A percentile compares a stretch with the other conserved stretches of the same genome.
phyloP scores from a whole-genome alignment of 257 asterid genomes.

The Mitragyna speciosa region DNA sequence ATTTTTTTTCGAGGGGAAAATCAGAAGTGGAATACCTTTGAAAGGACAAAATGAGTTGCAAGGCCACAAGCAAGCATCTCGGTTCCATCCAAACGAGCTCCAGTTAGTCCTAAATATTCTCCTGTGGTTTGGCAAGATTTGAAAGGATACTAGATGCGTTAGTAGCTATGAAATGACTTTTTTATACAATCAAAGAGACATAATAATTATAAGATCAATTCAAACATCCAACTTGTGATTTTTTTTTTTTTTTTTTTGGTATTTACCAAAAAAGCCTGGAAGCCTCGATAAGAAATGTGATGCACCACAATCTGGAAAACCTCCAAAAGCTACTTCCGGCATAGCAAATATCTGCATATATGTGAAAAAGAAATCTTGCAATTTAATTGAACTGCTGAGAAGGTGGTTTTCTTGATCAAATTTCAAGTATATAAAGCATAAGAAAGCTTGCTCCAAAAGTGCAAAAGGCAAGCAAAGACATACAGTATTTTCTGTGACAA shows the following conservation, averaged over 20 bases:
- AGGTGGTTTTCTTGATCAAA: background rate
- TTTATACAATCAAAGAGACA: too few relatives aligned
- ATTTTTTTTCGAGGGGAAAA: too few relatives aligned
- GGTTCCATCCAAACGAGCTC: conserved; percentile 20
- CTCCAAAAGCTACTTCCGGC: conserved; percentile 31
- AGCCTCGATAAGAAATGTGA: conserved; percentile 32
- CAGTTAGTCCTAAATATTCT: conserved; percentile 32
- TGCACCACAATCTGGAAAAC: conserved; percentile 29
- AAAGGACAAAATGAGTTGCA: conserved; percentile 35
- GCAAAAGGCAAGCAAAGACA: background rate
- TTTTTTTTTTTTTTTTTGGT: too few relatives aligned
- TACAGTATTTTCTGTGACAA: conserved; percentile 28
- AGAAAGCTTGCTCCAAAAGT: background rate
- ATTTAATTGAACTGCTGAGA: background rate
- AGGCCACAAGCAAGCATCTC: conserved; percentile 38
- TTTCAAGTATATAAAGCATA: too few relatives aligned
- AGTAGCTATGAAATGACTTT: too few relatives aligned
- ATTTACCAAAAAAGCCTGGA: conserved; percentile 29
- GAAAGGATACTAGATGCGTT: background rate
- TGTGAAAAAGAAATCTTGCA: background rate
- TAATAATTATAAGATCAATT: too few relatives aligned
- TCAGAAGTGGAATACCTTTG: conserved; percentile 22
- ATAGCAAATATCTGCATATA: conserved; percentile 24
- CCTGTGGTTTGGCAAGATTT: conserved; percentile 1
- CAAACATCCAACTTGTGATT: background rate